These are phyloP conservation scores for Glarea lozoyensis DNA, from an alignment of 495 filamentous ascomycete genomes.

Conservation along the genomic window DNA sequence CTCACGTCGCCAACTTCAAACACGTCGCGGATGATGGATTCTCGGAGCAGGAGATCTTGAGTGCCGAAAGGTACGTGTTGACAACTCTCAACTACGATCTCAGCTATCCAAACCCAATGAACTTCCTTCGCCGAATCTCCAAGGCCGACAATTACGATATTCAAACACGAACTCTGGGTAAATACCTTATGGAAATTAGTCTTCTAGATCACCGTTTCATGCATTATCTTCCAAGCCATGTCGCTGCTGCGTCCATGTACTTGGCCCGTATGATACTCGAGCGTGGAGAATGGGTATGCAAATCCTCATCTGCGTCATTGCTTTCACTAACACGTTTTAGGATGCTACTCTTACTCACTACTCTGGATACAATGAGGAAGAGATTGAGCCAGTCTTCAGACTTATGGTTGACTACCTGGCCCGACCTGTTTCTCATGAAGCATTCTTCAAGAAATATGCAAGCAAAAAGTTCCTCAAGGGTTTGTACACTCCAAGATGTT, in stretches of 20 bases:
- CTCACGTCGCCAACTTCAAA: conserved; percentile 92
- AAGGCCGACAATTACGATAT: conserved; percentile 99
- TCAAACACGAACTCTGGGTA: conserved; percentile 89
- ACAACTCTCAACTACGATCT: conserved; percentile 90
- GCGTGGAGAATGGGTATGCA: conserved; percentile 79
- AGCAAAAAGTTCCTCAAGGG: conserved; percentile 98
- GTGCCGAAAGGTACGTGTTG: conserved; percentile 89
- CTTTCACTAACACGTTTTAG: conserved; percentile 14
- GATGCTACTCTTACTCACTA: conserved; percentile 87
- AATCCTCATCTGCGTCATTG: neutral
- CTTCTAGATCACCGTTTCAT: conserved; percentile 91
- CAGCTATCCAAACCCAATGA: conserved; percentile 98
- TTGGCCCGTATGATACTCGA: conserved; percentile 81
- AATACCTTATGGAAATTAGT: conserved; percentile 98
- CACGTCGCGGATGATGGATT: conserved; percentile 97
- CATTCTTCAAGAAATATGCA: conserved; percentile 99
- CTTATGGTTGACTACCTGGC: conserved; percentile 94
- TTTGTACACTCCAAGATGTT: conserved; percentile 27
- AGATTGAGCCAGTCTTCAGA: conserved; percentile 85
- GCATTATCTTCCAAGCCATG: conserved; percentile 73
- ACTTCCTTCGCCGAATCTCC: conserved; percentile 95
- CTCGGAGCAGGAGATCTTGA: conserved; percentile 91
- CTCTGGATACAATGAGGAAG: conserved; percentile 84
- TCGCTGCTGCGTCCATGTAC: conserved; percentile 93
- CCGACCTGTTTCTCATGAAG: conserved; percentile 81